Percentiles rank a stretch among this genome's conserved stretches.
Conservation (phyloP, 1,284 basidiomycete species). For the Boletus smithii region DNA sequence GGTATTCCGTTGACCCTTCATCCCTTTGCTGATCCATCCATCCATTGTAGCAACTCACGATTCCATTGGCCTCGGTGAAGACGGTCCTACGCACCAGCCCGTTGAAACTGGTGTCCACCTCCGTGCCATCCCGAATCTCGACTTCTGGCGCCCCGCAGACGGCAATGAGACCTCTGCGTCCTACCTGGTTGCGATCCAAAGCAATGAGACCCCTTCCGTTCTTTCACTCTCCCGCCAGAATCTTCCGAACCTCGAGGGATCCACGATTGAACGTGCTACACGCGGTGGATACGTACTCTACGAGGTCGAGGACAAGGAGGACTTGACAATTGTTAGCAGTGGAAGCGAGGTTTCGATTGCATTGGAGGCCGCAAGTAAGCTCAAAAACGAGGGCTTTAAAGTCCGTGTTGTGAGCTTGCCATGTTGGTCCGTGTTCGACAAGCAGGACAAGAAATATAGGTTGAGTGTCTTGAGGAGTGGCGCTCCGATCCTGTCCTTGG, state of each 20-base stretch:
- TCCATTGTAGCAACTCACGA: constrained; percentile 71
- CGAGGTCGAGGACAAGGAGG: constrained; percentile 66
- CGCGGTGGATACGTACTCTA: constrained; percentile 90
- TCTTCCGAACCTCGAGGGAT: constrained; percentile 88
- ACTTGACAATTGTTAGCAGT: constrained; percentile 84
- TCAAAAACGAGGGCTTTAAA: constrained; percentile 76
- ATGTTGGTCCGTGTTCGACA: constrained; percentile 88
- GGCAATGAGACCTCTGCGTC: constrained; percentile 93
- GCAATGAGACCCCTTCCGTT: constrained; percentile 78
- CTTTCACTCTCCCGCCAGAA: constrained; percentile 90
- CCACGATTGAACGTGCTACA: constrained; percentile 78
- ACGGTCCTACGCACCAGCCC: constrained; percentile 96
- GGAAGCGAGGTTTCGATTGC: constrained; percentile 89
- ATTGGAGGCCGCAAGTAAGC: constrained; percentile 78
- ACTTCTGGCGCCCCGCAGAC: constrained; percentile 90
- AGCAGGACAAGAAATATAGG: constrained; percentile 78
- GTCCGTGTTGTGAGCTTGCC: constrained; percentile 85
- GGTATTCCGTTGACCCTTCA: background rate
- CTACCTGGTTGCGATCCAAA: constrained; percentile 77
- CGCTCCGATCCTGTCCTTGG: constrained; percentile 86
- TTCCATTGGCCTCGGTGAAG: constrained; percentile 90
- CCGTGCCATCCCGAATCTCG: constrained; percentile 87
- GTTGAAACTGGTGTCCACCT: constrained; percentile 86
- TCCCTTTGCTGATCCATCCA: background rate
- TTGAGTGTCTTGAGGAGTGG: constrained; percentile 85